These are phyloP conservation scores for Odontarrhena argentea DNA, from an alignment of 345 rosid genomes.

Conservation along the genomic window DNA sequence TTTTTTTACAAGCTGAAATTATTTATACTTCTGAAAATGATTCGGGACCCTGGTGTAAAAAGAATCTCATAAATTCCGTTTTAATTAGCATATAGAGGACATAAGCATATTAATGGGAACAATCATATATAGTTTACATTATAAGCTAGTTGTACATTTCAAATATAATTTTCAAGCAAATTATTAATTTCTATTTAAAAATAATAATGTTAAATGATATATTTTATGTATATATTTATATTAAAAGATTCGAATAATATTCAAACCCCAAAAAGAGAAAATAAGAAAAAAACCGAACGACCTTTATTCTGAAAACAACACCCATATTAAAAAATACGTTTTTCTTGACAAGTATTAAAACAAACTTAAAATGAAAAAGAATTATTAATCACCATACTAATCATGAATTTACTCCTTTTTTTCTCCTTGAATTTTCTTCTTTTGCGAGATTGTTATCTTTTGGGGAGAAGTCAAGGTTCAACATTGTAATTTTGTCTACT, in stretches of 20 bases:
- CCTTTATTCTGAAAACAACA: no score
- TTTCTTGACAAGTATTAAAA: no score
- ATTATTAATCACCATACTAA: neutral
- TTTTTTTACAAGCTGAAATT: neutral
- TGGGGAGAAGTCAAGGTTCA: constrained; percentile 18
- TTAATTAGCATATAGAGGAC: neutral
- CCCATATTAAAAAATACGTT: no score
- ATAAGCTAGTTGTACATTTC: neutral
- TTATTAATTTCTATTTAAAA: no score
- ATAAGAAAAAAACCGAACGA: no score
- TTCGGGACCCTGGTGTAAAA: no score
- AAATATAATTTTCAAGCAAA: neutral
- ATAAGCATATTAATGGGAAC: neutral
- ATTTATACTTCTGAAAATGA: neutral
- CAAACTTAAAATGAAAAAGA: no score
- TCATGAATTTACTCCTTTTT: neutral
- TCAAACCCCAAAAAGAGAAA: no score
- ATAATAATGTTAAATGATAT: no score
- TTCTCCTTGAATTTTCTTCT: neutral
- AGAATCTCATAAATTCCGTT: neutral
- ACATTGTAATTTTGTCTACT: neutral
- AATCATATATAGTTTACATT: neutral
- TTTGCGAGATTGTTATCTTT: constrained; percentile 4
- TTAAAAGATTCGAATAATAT: no score
- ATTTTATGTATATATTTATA: no score